Evolutionary conservation across 352 stramenopile genomes (phyloP).

Genomic region (Phytophthora hibernalis): DNA sequence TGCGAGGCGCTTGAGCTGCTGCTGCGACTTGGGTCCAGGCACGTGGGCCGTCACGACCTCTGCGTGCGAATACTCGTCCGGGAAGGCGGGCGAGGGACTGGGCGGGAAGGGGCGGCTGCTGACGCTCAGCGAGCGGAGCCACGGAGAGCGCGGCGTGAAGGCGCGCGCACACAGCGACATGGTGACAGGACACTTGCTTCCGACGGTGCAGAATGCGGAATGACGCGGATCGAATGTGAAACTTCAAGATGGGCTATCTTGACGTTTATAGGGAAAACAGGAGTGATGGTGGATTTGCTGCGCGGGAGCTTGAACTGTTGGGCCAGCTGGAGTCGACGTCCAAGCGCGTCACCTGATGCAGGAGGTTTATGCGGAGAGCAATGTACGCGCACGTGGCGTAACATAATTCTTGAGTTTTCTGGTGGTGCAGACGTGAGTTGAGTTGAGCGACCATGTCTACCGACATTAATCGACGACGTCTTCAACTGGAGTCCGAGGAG

Average conservation of each 20-base stretch:
- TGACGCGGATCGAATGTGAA: constrained; percentile 10
- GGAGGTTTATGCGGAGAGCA: constrained; percentile 6
- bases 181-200: constrained; percentile 21
- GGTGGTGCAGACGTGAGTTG: background rate
- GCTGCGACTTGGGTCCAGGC: constrained; percentile 72
- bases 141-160: constrained; percentile 15
- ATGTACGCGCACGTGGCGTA: constrained; percentile 2
- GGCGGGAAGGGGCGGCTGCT: constrained; percentile 33
- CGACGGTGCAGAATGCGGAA: constrained; percentile 41
- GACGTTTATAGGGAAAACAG: constrained; percentile 14
- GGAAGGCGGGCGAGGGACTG: constrained; percentile 68
- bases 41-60: constrained; percentile 61
- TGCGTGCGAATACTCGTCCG: constrained; percentile 60
- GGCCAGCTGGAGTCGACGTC: background rate
- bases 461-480: too few species aligned
- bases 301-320: constrained; percentile 14
- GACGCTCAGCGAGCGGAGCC: constrained; percentile 22
- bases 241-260: constrained; percentile 30
- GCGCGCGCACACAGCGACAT: constrained; percentile 11
- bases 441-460: constrained; percentile 2
- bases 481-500: background rate
- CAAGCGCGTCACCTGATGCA: constrained; percentile 11
- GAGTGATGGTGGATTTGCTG: constrained; percentile 33
- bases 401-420: constrained; percentile 16
- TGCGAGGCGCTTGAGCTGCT: constrained; percentile 57